Evolutionary conservation across 345 rosid genomes (phyloP).

Genomic region (Lumnitzera littorea): DNA sequence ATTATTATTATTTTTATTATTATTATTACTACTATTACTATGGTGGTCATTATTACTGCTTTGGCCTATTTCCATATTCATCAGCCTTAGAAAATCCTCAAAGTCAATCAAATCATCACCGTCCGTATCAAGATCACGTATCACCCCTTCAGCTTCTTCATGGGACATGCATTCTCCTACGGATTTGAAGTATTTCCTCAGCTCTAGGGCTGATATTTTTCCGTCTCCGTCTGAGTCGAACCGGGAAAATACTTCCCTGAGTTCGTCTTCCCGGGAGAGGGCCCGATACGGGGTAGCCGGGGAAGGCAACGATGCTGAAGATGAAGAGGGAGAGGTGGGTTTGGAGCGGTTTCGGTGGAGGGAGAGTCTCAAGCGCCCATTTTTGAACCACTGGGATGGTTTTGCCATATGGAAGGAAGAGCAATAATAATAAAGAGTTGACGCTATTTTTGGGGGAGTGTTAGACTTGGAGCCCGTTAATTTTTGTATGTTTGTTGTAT

Average conservation of each 20-base stretch:
- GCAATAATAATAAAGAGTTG: no score
- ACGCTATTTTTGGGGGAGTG: no score
- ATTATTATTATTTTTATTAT: constrained; percentile 20
- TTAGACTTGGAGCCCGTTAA: no score
- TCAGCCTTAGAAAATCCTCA: constrained; percentile 52
- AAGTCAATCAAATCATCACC: constrained; percentile 63
- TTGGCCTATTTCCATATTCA: constrained; percentile 31
- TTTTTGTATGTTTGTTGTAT: no score
- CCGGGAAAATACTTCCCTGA: constrained; percentile 46
- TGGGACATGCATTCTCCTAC: constrained; percentile 64
- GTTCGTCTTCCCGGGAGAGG: constrained; percentile 26
- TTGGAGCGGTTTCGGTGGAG: constrained; percentile 7
- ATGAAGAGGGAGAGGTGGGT: constrained; percentile 2
- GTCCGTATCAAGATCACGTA: constrained; percentile 52
- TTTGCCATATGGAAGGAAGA: no score
- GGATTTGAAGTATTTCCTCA: constrained; percentile 56
- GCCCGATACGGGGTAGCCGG: neutral
- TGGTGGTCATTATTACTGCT: constrained; percentile 1
- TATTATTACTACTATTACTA: neutral
- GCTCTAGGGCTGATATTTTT: constrained; percentile 63
- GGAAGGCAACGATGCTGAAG: constrained; percentile 6
- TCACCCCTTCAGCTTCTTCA: constrained; percentile 47
- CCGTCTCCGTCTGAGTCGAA: constrained; percentile 76
- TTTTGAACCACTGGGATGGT: constrained; percentile 9
- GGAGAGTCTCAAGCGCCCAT: constrained; percentile 7